phyloP scores from a whole-genome alignment of 441 rosid species.

The Manihot esculenta region DNA sequence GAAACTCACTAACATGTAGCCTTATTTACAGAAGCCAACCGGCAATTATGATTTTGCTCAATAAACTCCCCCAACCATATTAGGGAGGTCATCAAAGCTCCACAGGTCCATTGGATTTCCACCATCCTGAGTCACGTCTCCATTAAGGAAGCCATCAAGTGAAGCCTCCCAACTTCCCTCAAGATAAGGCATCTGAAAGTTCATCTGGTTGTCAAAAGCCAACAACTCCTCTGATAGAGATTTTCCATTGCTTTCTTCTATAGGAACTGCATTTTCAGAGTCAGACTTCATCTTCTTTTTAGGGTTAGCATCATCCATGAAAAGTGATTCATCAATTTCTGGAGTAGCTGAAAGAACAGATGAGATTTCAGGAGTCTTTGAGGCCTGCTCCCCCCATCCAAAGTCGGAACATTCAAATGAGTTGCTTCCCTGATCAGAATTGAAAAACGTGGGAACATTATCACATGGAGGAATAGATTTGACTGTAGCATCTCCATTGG shows the following conservation, averaged over 20 bases:
- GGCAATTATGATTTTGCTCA: conserved; percentile 36
- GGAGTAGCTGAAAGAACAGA: conserved; percentile 48
- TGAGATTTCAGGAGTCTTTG: conserved; percentile 79
- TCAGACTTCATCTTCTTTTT: conserved; percentile 50
- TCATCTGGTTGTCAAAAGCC: conserved; percentile 58
- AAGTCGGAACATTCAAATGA: conserved; percentile 77
- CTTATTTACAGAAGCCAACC: conserved; percentile 64
- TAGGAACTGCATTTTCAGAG: conserved; percentile 34
- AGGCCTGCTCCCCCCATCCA: conserved; percentile 68
- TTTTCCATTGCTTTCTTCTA: conserved; percentile 32
- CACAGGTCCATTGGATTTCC: conserved; percentile 68
- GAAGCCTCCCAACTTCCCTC: conserved; percentile 73
- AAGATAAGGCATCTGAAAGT: conserved; percentile 48
- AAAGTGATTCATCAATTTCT: conserved; percentile 48
- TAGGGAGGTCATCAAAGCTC: conserved; percentile 69
- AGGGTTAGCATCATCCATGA: conserved; percentile 57
- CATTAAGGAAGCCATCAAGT: conserved; percentile 53
- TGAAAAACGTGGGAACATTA: conserved; percentile 45
- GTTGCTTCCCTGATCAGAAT: conserved; percentile 89
- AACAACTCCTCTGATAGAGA: conserved; percentile 68
- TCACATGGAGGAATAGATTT: conserved; percentile 34
- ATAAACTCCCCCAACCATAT: conserved; percentile 48
- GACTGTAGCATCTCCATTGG: conserved; percentile 26
- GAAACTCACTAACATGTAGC: conserved; percentile 65
- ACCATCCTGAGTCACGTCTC: conserved; percentile 53